A percentile compares a stretch with the other conserved stretches of the same genome.
Conservation (phyloP, 768 basidiomycete species). For the Mycena crocata region DNA sequence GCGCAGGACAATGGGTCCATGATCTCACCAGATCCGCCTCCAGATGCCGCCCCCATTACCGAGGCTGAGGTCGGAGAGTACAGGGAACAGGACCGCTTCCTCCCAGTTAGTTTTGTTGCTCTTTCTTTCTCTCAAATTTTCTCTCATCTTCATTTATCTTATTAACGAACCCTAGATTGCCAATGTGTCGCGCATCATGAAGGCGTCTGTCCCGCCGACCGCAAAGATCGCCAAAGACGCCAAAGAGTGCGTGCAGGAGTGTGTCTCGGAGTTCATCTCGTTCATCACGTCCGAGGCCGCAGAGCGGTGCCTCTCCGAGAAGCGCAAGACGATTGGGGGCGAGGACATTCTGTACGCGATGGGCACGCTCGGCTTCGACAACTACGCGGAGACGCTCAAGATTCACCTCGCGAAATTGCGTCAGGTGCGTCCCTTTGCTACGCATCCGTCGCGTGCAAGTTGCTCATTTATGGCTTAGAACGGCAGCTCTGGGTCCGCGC, state of each 20-base stretch:
- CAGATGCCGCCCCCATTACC: slow-evolving; percentile 51
- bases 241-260: slow-evolving; percentile 98
- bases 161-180: too few species aligned
- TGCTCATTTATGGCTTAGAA: slow-evolving; percentile 4
- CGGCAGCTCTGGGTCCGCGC: slow-evolving; percentile 19
- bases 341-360: slow-evolving; percentile 99
- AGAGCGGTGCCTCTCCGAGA: slow-evolving; percentile 94
- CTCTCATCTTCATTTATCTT: neutral
- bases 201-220: slow-evolving; percentile 85
- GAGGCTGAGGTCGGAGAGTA: slow-evolving; percentile 96
- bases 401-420: slow-evolving; percentile 93
- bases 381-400: slow-evolving; percentile 92
- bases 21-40: slow-evolving; percentile 4
- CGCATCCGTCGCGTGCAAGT: neutral
- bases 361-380: slow-evolving; percentile 92
- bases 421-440: slow-evolving; percentile 61
- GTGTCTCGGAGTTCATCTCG: slow-evolving; percentile 97
- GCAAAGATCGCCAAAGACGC: slow-evolving; percentile 99
- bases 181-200: slow-evolving; percentile 98
- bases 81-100: slow-evolving; percentile 93
- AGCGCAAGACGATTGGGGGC: slow-evolving; percentile 97
- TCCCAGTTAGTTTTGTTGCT: slow-evolving; percentile 74
- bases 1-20: slow-evolving; percentile 8
- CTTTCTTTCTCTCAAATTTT: neutral
- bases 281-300: slow-evolving; percentile 99